phyloP scores from a whole-genome alignment of 305 asterid genomes.

The Solanum hybrid region DNA sequence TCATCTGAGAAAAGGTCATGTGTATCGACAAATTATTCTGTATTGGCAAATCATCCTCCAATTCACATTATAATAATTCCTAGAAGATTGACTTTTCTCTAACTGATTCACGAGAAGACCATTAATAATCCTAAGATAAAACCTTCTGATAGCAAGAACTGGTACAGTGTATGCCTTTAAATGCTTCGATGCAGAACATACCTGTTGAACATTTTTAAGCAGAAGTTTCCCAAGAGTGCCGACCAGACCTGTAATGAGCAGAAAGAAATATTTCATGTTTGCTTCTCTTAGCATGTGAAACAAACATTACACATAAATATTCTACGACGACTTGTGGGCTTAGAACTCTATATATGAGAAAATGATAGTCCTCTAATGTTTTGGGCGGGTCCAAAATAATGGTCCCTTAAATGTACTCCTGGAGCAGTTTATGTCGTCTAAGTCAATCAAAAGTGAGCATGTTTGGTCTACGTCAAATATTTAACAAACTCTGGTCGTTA shows the following conservation, averaged over 20 bases:
- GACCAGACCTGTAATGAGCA: not conserved
- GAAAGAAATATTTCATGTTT: not conserved
- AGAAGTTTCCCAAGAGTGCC: constrained; percentile 7
- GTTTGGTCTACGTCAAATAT: not conserved
- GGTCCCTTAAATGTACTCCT: not conserved
- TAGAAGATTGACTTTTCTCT: not conserved
- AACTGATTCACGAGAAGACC: not conserved
- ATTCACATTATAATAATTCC: not conserved
- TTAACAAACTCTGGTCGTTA: not conserved
- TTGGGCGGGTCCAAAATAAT: not conserved
- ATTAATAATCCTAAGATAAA: not conserved
- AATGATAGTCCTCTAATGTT: not conserved
- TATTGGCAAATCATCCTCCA: not conserved
- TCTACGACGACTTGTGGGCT: not conserved
- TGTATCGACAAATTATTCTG: not conserved
- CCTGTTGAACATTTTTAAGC: constrained; percentile 49
- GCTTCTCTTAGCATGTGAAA: not conserved
- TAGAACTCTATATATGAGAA: not conserved
- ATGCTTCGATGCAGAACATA: not conserved
- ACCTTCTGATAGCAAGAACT: not conserved
- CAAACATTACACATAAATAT: not conserved
- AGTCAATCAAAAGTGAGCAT: not conserved
- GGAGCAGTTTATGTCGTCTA: not conserved
- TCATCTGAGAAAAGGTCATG: not conserved
- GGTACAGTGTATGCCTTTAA: not conserved